Base-by-base conservation (phyloP, 2,329 filamentous ascomycete species). In the Diplodia intermedia region DNA sequence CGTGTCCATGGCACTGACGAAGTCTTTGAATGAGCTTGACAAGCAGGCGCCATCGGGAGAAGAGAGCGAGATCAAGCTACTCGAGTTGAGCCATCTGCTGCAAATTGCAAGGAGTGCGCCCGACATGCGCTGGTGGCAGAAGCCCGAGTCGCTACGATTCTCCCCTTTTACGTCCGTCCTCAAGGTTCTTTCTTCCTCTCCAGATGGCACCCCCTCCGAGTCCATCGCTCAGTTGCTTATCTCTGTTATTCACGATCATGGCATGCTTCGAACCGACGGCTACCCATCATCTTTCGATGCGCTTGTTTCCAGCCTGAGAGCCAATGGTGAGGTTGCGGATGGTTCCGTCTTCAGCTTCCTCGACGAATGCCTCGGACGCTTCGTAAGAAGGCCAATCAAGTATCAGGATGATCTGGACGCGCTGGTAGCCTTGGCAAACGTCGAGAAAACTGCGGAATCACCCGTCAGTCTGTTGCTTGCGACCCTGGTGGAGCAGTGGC, bases 41-140 rank as follows among this genome's bases (percentile, higher is more conserved):
- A 75, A 75, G 52, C 67, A 70, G 18, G 71, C 71, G 11, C 71
- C 72, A 9, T 70, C 73, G 14, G 78, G 84, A 15, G 81, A 84
- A 18, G 79, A 82, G 2, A 82, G 85, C 52, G 83, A 87, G 56
- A 81, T 94, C 56, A 83, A 87, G 26, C 78, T 91, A 11, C 86
- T 94, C 73, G 92, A 97, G 78, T 82, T 97, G 33, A 90, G 93
- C 76, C 91, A 94, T 76, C 83, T 97, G 20, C 87, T 97, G 20
- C 86, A 89, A 36, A 91, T 97, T 75, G 93, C 94, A 3, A 87
- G 89, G 70, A 88, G 90, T 73, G 96, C 93, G 3, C 89, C 91
- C 0, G 89, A 90, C 6, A 95, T 97, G 89, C 89, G 91, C 70
- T 98, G 94, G 94, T 97, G 95, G 82, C 86, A 91, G 70, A 94